These are phyloP conservation scores for Didymella arachidicola DNA, from an alignment of 2,329 filamentous ascomycete species.

Conservation along the genomic window DNA sequence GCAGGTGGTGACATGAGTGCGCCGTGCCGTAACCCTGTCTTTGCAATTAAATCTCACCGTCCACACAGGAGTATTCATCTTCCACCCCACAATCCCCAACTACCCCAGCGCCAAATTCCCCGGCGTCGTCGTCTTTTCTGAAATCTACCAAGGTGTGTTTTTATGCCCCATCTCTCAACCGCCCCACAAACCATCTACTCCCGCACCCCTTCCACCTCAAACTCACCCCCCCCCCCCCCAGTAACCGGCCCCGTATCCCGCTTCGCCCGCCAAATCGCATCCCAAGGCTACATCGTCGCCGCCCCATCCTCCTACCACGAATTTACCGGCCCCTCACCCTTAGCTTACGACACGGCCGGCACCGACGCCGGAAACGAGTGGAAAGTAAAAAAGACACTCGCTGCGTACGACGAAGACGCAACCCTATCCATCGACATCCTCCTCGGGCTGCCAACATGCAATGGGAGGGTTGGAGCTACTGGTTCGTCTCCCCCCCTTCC, in stretches of 20 bases:
- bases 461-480: constrained; percentile 67
- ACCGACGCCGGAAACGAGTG: constrained; percentile 87
- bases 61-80: constrained; percentile 79
- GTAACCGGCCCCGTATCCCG: constrained; percentile 90
- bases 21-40: neutral
- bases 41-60: neutral
- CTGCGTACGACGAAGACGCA: constrained; percentile 77
- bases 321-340: constrained; percentile 82
- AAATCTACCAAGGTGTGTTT: constrained; percentile 87
- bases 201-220: neutral
- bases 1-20: constrained; percentile 67
- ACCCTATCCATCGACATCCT: constrained; percentile 54
- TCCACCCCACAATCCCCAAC: constrained; percentile 82
- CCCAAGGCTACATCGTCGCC: constrained; percentile 91
- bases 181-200: too few relatives aligned
- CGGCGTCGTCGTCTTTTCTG: constrained; percentile 86
- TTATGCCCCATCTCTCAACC: neutral
- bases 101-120: constrained; percentile 92
- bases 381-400: constrained; percentile 84
- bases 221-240: constrained; percentile 18
- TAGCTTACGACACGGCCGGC: constrained; percentile 85
- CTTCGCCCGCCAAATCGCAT: constrained; percentile 89
- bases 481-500: constrained; percentile 27
- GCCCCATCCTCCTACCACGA: constrained; percentile 93
- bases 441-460: constrained; percentile 62